phyloP scores from a whole-genome alignment of 257 asterid species.

The Lithospermum erythrorhizon region DNA sequence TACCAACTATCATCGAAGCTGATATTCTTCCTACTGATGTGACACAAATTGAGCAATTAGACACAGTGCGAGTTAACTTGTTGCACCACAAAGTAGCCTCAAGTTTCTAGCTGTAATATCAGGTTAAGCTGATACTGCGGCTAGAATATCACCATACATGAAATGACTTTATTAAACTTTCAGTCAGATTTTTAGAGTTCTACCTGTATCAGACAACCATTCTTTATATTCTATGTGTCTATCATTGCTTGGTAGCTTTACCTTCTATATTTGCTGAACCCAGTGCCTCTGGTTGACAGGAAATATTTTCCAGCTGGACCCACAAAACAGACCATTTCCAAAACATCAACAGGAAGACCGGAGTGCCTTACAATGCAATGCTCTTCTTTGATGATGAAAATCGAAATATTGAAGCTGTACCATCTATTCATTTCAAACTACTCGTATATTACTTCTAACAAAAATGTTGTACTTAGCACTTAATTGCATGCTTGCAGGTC shows the following conservation, averaged over 20 bases:
- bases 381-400: slow-evolving; percentile 86
- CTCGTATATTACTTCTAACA: not conserved
- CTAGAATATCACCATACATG: no score
- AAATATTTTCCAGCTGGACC: slow-evolving; percentile 74
- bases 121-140: no score
- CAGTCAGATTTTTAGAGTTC: no score
- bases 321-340: slow-evolving; percentile 90
- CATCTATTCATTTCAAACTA: slow-evolving; percentile 9
- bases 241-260: not conserved
- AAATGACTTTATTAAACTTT: no score
- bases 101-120: no score
- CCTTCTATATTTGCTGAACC: not conserved
- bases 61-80: no score
- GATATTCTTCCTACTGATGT: no score
- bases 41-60: no score
- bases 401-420: slow-evolving; percentile 68
- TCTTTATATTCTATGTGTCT: no score
- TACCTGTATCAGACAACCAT: no score
- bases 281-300: slow-evolving; percentile 28
- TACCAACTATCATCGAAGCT: no score
- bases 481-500: slow-evolving; percentile 24
- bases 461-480: not conserved
- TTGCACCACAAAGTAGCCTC: no score
- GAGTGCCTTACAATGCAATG: slow-evolving; percentile 61
- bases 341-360: slow-evolving; percentile 46